Evolutionary conservation across 1,284 basidiomycete genomes (phyloP).

Genomic region (Chalciporus sp.): DNA sequence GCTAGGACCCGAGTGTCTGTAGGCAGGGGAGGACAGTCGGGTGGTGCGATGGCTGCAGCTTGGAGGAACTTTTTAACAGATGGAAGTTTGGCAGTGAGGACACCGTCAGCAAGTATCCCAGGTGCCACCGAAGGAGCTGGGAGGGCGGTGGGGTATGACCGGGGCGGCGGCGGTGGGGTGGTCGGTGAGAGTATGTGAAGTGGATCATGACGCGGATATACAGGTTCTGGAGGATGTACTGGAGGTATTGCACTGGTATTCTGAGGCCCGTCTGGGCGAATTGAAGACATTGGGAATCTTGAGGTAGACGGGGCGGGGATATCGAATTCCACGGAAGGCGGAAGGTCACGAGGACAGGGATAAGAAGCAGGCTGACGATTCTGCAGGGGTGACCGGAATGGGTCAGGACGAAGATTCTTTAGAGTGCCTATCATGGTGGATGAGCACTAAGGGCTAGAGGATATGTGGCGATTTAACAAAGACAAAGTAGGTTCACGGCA

Average conservation of each 20-base stretch:
- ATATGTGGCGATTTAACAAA: constrained; percentile 15
- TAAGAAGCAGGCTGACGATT: constrained; percentile 14
- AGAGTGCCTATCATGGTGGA: constrained; percentile 23
- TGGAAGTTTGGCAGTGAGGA: constrained; percentile 33
- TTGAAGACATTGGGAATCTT: constrained; percentile 35
- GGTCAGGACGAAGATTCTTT: background rate
- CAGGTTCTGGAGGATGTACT: constrained; percentile 24
- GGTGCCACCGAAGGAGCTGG: constrained; percentile 32
- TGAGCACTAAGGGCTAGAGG: constrained; percentile 15
- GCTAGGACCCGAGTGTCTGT: constrained; percentile 33
- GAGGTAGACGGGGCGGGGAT: constrained; percentile 23
- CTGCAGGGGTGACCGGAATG: constrained; percentile 17
- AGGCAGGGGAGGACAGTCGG: constrained; percentile 32
- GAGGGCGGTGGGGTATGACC: constrained; percentile 19
- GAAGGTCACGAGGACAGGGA: constrained; percentile 13
- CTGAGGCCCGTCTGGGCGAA: constrained; percentile 31
- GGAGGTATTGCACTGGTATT: constrained; percentile 23
- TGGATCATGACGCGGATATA: constrained; percentile 36
- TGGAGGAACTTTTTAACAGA: constrained; percentile 31
- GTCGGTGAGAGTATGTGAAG: constrained; percentile 34
- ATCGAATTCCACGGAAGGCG: constrained; percentile 21
- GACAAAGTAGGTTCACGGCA: background rate
- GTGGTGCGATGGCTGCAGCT: constrained; percentile 28
- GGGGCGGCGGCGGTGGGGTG: constrained; percentile 24
- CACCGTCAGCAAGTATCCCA: constrained; percentile 35